Evolutionary conservation across 805 yeast species (phyloP), one percentile per base, ranked within the genome.

Genomic region (Candida arabinofermentans): DNA sequence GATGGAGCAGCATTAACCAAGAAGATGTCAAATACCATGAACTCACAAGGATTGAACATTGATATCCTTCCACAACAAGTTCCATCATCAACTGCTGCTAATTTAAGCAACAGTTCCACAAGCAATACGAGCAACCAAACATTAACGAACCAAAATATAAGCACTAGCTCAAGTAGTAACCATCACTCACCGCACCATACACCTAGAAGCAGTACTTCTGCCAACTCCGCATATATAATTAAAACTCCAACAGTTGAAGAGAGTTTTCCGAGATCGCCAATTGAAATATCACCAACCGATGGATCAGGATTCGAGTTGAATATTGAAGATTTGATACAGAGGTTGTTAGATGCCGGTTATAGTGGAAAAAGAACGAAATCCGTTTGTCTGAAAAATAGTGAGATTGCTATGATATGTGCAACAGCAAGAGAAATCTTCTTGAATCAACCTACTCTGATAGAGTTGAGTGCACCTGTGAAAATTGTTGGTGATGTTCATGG

Each of bases 401-500:
- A 93, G 59, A 90, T 93, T 48, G 85, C 89, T 21, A 73, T 79
- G 50, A 82, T 93, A 34, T 93, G 99, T 66, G 75, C 86, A 30
- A 78, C 80, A 30, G 95, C 97, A 3, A 74, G 96, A 47, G 96
- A 93, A 57, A 81, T 91, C 13, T 87, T 93, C 55, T 67, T 93
- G 43, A 77, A 86, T 41, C 98, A 93, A 62, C 99, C 99, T 5
- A 76, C 96, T 5, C 66, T 91, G 39, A 70, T 91, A 44, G 98
- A 93, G 62, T 71, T 91, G 46, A 78, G 86, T 33, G 86, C 93
- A 2, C 93, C 95, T 0, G 93, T 85, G 18, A 86, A 86, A 61
- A 85, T 85, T 18, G 95, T 86, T 4, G 95, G 95, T 36, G 99
- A 93, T 61, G 95, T 93, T 24, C 99, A 93, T 64, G 99, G 99